These are phyloP conservation scores for Mycena vulgaris DNA, from an alignment of 768 basidiomycete genomes.

Conservation along the genomic window DNA sequence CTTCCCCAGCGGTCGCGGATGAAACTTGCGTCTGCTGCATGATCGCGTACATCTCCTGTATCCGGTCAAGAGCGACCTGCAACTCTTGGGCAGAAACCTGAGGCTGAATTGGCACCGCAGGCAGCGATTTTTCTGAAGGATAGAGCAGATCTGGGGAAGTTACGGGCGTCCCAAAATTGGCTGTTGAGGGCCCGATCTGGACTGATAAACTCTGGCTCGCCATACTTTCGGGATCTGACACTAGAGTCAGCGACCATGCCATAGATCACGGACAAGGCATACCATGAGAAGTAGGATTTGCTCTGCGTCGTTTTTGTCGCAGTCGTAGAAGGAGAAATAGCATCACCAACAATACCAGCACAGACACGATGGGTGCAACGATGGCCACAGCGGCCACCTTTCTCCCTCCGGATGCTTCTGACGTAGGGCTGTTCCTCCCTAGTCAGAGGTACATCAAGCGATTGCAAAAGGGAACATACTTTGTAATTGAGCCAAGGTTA, in stretches of 20 bases:
- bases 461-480: background rate
- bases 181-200: background rate
- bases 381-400: conserved; percentile 3
- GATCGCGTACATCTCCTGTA: conserved; percentile 27
- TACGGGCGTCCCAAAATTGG: background rate
- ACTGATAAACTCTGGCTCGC: background rate
- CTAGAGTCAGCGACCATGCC: background rate
- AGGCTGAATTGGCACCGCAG: background rate
- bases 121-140: conserved; percentile 5
- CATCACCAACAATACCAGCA: conserved; percentile 1
- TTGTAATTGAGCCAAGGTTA: background rate
- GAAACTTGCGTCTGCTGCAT: conserved; percentile 12
- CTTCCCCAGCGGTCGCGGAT: background rate
- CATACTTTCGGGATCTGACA: conserved; percentile 23
- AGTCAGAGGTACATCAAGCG: background rate
- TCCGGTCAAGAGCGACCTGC: conserved; percentile 20
- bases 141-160: background rate
- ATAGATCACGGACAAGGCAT: background rate
- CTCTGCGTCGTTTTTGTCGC: conserved; percentile 4
- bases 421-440: background rate
- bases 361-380: conserved; percentile 14
- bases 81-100: conserved; percentile 13
- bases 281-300: conserved; percentile 7
- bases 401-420: background rate
- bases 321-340: conserved; percentile 14